Conservation (phyloP, 2,329 filamentous ascomycete species). For the Grosmannia huntii region DNA sequence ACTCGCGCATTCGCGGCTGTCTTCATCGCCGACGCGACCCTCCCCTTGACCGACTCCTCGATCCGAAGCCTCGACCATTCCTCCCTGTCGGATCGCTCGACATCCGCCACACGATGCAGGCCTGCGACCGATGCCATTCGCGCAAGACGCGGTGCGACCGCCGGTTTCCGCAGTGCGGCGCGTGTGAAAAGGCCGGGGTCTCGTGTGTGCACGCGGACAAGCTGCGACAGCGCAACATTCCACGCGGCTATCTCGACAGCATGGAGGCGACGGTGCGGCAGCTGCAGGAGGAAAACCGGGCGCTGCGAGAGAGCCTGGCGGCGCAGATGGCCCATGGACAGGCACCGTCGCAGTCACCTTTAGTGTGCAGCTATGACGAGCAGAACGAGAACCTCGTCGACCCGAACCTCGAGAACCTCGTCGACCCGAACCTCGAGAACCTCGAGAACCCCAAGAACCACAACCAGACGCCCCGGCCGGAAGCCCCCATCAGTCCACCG, state of each 20-base stretch:
- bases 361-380: not conserved
- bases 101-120: conserved; percentile 2
- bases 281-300: conserved; percentile 7
- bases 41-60: not conserved
- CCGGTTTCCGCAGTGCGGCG: conserved; percentile 8
- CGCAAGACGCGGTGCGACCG: conserved; percentile 12
- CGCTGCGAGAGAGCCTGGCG: not conserved
- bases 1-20: too few relatives aligned
- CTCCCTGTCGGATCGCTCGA: too few relatives aligned
- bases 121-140: conserved; percentile 10
- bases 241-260: conserved; percentile 9
- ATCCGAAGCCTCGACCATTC: not conserved
- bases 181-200: conserved; percentile 7
- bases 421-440: too few relatives aligned
- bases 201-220: conserved; percentile 8
- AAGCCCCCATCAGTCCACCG: not conserved
- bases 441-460: too few relatives aligned
- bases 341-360: not conserved
- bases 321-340: not conserved
- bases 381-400: too few relatives aligned
- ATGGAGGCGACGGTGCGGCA: conserved; percentile 7
- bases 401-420: not conserved
- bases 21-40: not conserved
- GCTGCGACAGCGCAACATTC: conserved; percentile 6
- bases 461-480: too few relatives aligned